Evolutionary conservation across 306 rosid species (phyloP).

Genomic region (Dalbergia cultrata): DNA sequence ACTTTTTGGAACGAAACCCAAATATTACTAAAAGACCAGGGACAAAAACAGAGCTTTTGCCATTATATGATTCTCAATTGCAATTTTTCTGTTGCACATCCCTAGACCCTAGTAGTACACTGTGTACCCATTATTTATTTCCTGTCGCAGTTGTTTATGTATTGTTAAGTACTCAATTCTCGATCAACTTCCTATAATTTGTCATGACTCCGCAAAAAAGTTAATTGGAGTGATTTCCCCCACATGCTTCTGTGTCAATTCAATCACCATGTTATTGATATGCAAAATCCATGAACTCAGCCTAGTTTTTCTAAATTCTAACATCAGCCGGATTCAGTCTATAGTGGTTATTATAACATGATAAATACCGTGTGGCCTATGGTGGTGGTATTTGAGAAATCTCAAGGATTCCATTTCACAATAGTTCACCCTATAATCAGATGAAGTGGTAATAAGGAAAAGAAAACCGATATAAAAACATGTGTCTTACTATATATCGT

Average conservation of each 20-base stretch:
- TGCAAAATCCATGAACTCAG: not conserved
- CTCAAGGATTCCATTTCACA: not conserved
- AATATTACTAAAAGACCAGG: too few species aligned
- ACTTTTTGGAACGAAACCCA: too few species aligned
- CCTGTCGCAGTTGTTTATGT: too few species aligned
- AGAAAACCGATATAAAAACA: not conserved
- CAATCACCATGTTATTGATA: not conserved
- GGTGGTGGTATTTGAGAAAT: not conserved
- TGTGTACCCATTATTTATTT: too few species aligned
- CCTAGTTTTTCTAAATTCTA: not conserved
- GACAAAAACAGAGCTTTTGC: too few species aligned
- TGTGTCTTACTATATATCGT: not conserved
- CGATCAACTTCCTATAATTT: not conserved
- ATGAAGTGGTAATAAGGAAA: conserved; percentile 3
- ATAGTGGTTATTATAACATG: not conserved
- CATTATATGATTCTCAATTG: too few species aligned
- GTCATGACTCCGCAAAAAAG: not conserved
- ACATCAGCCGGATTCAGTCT: not conserved
- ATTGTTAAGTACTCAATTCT: not conserved
- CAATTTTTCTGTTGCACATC: too few species aligned
- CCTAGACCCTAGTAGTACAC: too few species aligned
- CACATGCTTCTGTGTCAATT: not conserved
- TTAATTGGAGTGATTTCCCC: not conserved
- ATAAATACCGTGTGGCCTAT: not conserved
- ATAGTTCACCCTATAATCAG: not conserved